Evolutionary conservation across 2,329 filamentous ascomycete species (phyloP), one percentile per base, ranked within the genome.

Genomic region (Cercospora sp.): DNA sequence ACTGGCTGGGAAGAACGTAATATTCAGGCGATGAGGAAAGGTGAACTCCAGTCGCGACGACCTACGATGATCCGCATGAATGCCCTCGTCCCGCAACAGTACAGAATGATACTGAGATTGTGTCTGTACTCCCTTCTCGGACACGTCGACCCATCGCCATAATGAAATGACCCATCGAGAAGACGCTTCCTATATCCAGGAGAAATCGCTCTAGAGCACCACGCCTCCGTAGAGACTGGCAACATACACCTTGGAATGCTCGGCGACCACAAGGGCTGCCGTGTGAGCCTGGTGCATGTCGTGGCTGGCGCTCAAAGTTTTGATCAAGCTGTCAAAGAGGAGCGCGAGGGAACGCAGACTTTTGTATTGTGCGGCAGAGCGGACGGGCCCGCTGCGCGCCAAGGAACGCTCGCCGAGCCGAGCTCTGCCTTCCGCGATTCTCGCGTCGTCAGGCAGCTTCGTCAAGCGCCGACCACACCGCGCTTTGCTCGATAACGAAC

Each of bases 141-240:
- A 89, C 89, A 90, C 89, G 87, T 84, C 81, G 81, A 82, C 81
- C 86, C 88, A 88, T 89, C 87, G 88, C 87, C 87, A 85, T 89
- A 88, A 89, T 71, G 88, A 90, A 88, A 88, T 82, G 86, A 90
- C 87, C 81, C 87, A 86, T 86, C 87, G 88, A 85, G 84, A 84
- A 83, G 81, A 82, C 85, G 89, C 87, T 91, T 90, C 88, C 89
- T 90, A 89, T 88, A 77, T 78, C 77, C 76, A 80, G 81, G 81
- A 81, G 78, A 78, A 70, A 74, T 87, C 82, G 69, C 79, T 90
- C 88, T 90, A 82, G 87, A 86, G 87, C 88, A 82, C 87, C 86
- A 84, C 83, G 81, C 84, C 83, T 73, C 82, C 80, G 74, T 71
- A 78, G 80, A 81, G 84, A 85, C 88, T 90, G 89, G 89, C 89